Evolutionary conservation across 306 rosid genomes (phyloP), one percentile per base, ranked within the genome.

Genomic region (Casuarina equisetifolia): DNA sequence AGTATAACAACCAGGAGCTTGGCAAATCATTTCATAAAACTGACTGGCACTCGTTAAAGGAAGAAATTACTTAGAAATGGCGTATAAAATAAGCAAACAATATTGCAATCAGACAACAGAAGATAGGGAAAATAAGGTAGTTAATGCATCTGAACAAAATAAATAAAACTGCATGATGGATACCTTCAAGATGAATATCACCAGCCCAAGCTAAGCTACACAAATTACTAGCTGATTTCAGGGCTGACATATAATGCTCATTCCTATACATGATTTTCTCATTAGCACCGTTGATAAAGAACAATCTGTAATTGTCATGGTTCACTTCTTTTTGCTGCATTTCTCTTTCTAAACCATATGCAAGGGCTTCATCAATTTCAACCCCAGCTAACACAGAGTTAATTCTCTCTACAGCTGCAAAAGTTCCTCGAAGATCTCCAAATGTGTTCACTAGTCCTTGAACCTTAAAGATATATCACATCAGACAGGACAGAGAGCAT

Each of bases 361-460:
- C 97, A 67, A 95, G 97, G 79, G 98, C 79, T 62, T 89, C 92
- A 78, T 95, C 98, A 83, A 92, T 85, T 79, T 91, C 96, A 74
- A 83, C 87, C 62, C 86, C 96, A 66, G 93, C 86, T 57, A 95
- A 88, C 78, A 95, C 88, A 69, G 95, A 85, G 85, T 95, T 95
- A 74, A 95, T 95, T 89, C 98, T 95, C 80, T 95, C 98, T 72
- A 91, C 90, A 62, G 97, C 97, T 73, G 96, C 93, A 58, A 92
- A 80, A 82, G 83, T 81, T 78, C 91, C 90, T 52, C 98, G 98
- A 54, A 95, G 96, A 89, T 95, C 97, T 70, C 98, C 97, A 58
- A 95, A 79, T 75, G 98, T 86, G 82, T 95, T 95, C 58, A 95
- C 97, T 50, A 95, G 87, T 72, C 98, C 98, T 95, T 95, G 98